Evolutionary conservation across 306 rosid species (phyloP).

Genomic region (Glycine latifolia): DNA sequence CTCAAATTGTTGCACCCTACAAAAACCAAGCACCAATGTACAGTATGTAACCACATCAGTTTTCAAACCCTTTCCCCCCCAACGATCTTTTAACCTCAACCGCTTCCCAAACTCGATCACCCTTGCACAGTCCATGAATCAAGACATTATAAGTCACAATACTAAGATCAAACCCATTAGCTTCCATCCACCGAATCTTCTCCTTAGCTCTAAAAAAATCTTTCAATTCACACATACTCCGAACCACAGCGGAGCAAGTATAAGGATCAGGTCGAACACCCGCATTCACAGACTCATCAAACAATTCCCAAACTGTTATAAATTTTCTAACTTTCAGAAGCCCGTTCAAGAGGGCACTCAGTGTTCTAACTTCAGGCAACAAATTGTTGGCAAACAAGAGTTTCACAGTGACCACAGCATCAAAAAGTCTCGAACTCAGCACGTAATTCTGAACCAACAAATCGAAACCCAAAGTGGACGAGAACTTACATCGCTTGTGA

Average conservation of each 20-base stretch:
- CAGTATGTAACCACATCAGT: constrained; percentile 81
- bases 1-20: constrained; percentile 68
- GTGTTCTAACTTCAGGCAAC: constrained; percentile 83
- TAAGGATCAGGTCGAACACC: constrained; percentile 74
- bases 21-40: constrained; percentile 75
- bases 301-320: constrained; percentile 66
- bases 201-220: constrained; percentile 73
- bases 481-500: constrained; percentile 49
- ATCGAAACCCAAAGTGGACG: constrained; percentile 79
- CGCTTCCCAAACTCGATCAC: constrained; percentile 69
- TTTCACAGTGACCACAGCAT: constrained; percentile 62
- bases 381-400: constrained; percentile 66
- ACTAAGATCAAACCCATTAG: constrained; percentile 57
- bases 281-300: constrained; percentile 64
- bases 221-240: constrained; percentile 76
- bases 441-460: constrained; percentile 73
- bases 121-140: constrained; percentile 84
- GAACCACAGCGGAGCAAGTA: constrained; percentile 69
- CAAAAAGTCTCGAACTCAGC: constrained; percentile 58
- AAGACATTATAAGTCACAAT: constrained; percentile 77
- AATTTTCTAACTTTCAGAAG: constrained; percentile 72
- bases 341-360: constrained; percentile 77
- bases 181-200: constrained; percentile 64
- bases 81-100: constrained; percentile 64
- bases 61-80: constrained; percentile 71